phyloP scores from a whole-genome alignment of 768 basidiomycete species.

The Boletus pseudopeckii region DNA sequence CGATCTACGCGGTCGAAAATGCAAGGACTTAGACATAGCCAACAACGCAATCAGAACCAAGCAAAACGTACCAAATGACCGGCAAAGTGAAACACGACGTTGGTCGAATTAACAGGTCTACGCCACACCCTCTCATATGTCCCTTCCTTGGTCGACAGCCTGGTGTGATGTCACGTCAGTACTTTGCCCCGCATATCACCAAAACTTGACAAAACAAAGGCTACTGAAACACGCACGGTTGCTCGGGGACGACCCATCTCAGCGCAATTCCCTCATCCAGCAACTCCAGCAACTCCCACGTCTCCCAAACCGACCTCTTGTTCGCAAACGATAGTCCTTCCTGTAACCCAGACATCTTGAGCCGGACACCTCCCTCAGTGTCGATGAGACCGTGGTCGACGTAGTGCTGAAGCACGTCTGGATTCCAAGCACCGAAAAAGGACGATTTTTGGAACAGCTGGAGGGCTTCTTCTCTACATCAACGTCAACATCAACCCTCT shows the following conservation, averaged over 20 bases:
- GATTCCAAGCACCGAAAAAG: slow-evolving; percentile 75
- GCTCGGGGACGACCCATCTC: slow-evolving; percentile 28
- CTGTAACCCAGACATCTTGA: slow-evolving; percentile 66
- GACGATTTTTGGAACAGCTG: slow-evolving; percentile 45
- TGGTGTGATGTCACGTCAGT: neutral
- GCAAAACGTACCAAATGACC: slow-evolving; percentile 29
- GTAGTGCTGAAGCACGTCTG: slow-evolving; percentile 56
- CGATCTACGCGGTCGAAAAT: slow-evolving; percentile 15
- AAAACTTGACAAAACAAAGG: neutral
- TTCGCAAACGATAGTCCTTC: slow-evolving; percentile 65
- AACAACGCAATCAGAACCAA: neutral
- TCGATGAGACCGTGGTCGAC: slow-evolving; percentile 52
- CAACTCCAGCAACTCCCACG: slow-evolving; percentile 26
- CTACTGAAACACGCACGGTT: slow-evolving; percentile 9
- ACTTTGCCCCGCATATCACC: neutral
- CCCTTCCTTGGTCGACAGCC: slow-evolving; percentile 11
- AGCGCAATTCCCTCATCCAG: slow-evolving; percentile 28
- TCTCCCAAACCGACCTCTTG: slow-evolving; percentile 19
- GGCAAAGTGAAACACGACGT: slow-evolving; percentile 25
- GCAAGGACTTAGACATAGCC: neutral
- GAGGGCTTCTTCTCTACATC: slow-evolving; percentile 56
- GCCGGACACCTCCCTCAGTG: slow-evolving; percentile 39
- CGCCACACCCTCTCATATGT: slow-evolving; percentile 28
- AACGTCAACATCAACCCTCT: neutral
- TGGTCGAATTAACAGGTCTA: slow-evolving; percentile 28